Evolutionary conservation across 108 stramenopile genomes (phyloP).

Genomic region (Aurantiochytrium sp.): DNA sequence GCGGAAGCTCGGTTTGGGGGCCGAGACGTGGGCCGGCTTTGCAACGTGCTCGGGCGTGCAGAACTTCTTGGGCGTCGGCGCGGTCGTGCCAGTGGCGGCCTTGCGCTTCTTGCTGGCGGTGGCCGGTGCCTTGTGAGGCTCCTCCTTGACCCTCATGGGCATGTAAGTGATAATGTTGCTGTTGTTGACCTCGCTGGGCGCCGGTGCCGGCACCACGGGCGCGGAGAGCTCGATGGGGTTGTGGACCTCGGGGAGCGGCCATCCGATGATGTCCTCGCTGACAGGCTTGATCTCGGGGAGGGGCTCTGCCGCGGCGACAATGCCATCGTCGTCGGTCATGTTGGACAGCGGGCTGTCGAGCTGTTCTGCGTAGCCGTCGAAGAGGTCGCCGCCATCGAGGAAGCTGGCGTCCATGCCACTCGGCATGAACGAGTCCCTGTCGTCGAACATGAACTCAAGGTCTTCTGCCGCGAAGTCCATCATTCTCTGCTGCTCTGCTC

Average conservation of each 20-base stretch:
- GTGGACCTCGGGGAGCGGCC: neutral
- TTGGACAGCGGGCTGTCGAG: no score
- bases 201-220: neutral
- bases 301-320: no score
- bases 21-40: neutral
- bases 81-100: neutral
- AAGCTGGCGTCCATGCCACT: neutral
- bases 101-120: neutral
- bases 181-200: no score
- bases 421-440: neutral
- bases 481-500: neutral
- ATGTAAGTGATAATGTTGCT: no score
- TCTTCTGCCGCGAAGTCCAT: neutral
- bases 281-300: no score
- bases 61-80: neutral
- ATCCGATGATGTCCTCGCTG: neutral
- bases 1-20: neutral
- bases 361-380: neutral
- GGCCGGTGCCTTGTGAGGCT: neutral
- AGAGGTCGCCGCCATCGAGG: neutral
- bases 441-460: neutral
- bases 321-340: no score
- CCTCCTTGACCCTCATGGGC: no score
- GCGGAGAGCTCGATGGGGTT: neutral
- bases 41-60: neutral